Conservation (phyloP, 768 basidiomycete genomes). For the Cyclocybe aegerita region DNA sequence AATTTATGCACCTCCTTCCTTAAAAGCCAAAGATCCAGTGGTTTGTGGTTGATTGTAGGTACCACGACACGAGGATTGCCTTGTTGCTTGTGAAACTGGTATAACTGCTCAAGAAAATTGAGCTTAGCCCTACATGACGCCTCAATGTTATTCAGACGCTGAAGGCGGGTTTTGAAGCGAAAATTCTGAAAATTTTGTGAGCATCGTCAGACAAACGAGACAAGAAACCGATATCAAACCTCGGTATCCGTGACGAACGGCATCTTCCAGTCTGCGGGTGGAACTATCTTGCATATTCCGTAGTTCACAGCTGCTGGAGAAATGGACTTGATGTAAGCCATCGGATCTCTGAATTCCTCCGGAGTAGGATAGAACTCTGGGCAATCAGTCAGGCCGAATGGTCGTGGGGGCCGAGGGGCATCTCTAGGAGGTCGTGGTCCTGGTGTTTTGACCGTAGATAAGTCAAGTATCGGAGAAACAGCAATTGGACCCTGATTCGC, state of each 20-base stretch:
- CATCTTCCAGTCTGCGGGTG: conserved; percentile 92
- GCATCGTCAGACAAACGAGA: conserved; percentile 36
- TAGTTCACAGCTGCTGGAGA: conserved; percentile 66
- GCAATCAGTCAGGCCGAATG: conserved; percentile 87
- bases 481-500: conserved; percentile 58
- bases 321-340: conserved; percentile 88
- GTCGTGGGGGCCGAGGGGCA: conserved; percentile 49
- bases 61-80: conserved; percentile 89
- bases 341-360: conserved; percentile 94
- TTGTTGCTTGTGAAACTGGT: conserved; percentile 95
- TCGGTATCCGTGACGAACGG: conserved; percentile 94
- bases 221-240: conserved; percentile 44
- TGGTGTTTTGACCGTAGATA: conserved; percentile 69
- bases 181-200: conserved; percentile 56
- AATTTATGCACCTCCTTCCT: conserved; percentile 88
- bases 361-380: conserved; percentile 84
- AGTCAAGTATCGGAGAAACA: conserved; percentile 61
- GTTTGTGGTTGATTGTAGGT: conserved; percentile 90
- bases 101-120: conserved; percentile 96
- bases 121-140: conserved; percentile 95
- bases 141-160: conserved; percentile 95
- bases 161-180: conserved; percentile 93
- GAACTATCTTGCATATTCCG: conserved; percentile 96
- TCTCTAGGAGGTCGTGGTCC: conserved; percentile 44
- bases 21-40: conserved; percentile 91